These are phyloP conservation scores for Aspergillus carlsbadensis DNA, from an alignment of 495 filamentous ascomycete genomes.

Conservation along the genomic window DNA sequence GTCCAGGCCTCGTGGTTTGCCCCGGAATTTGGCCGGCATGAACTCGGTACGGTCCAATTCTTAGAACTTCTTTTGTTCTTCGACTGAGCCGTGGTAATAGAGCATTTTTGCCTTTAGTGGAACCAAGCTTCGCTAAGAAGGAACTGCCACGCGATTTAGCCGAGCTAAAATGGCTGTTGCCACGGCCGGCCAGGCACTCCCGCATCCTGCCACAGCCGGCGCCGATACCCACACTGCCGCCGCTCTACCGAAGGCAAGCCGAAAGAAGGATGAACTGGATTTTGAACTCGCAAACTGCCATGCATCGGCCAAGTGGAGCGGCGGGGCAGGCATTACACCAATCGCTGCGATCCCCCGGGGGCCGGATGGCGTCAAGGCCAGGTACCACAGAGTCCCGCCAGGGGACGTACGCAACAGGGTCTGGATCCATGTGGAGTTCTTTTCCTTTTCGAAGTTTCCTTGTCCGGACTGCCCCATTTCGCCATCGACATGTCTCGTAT, in stretches of 20 bases:
- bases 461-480: conserved; percentile 4
- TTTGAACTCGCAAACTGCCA: not conserved
- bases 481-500: conserved; percentile 8
- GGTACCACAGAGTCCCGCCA: conserved; percentile 10
- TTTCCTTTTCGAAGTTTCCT: conserved; percentile 10
- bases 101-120: conserved; percentile 13
- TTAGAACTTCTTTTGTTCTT: conserved; percentile 4
- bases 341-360: not conserved
- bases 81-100: conserved; percentile 3
- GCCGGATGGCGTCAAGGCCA: conserved; percentile 11
- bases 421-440: conserved; percentile 16
- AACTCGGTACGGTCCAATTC: not conserved
- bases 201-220: not conserved
- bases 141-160: conserved; percentile 1
- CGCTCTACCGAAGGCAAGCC: not conserved
- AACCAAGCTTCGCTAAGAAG: conserved; percentile 3
- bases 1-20: not conserved
- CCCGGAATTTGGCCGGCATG: not conserved
- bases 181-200: conserved; percentile 6
- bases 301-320: not conserved
- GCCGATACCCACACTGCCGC: not conserved
- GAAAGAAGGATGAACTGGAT: not conserved
- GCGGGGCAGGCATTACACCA: not conserved
- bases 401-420: conserved; percentile 6
- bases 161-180: not conserved